phyloP scores from a whole-genome alignment of 257 asterid genomes.

The Buddleja alternifolia region DNA sequence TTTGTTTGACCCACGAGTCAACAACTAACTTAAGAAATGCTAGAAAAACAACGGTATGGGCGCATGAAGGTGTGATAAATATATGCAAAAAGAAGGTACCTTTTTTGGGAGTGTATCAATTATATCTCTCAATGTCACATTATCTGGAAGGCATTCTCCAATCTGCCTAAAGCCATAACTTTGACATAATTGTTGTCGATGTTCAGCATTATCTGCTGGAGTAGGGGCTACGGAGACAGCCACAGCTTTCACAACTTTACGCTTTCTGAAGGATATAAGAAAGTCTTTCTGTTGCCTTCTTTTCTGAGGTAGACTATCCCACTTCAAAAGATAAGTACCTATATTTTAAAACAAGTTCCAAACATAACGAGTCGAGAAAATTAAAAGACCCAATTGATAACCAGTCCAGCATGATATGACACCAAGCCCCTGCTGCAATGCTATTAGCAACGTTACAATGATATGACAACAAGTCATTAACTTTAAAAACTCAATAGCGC shows the following conservation, averaged over 20 bases:
- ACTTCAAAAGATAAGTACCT: constrained; percentile 63
- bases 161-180: constrained; percentile 85
- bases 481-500: too few relatives aligned
- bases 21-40: neutral
- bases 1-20: too few relatives aligned
- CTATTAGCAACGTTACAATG: too few relatives aligned
- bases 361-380: too few relatives aligned
- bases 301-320: constrained; percentile 53
- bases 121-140: constrained; percentile 72
- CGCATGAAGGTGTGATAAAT: neutral
- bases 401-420: too few relatives aligned
- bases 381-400: too few relatives aligned
- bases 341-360: too few relatives aligned
- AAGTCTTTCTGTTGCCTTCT: constrained; percentile 41
- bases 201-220: constrained; percentile 55
- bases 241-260: constrained; percentile 62
- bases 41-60: neutral
- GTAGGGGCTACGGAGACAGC: constrained; percentile 68
- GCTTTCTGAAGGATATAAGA: constrained; percentile 46
- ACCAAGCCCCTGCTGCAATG: too few relatives aligned
- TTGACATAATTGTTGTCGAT: constrained; percentile 56
- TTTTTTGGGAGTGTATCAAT: constrained; percentile 79
- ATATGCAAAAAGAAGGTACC: constrained; percentile 39
- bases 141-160: constrained; percentile 91
- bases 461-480: too few relatives aligned